Evolutionary conservation across 768 basidiomycete genomes (phyloP), one percentile per base, ranked within the genome.

Genomic region (Lactifluus rugatus): DNA sequence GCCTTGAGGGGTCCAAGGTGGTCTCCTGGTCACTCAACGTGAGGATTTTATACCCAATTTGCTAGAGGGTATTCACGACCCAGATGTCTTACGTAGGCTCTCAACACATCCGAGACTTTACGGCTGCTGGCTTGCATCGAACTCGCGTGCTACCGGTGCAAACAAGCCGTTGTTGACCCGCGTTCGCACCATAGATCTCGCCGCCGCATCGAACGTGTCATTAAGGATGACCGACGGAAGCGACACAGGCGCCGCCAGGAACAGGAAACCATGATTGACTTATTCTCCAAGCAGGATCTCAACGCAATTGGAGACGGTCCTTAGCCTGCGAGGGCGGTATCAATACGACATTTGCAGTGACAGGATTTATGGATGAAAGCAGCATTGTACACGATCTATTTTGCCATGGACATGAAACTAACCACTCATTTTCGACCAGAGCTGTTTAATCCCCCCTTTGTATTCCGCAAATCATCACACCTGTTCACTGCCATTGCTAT

Each of bases 21-120:
- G 75, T 91, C 32, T 91, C 89, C 14, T 92, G 89, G 88, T 91
- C 89, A 31, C 69, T 91, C 58, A 90, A 91, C 66, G 89, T 89
- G 65, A 56, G 83, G 68, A 5, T 44, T 37, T 25, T n/a, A 5
- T 14, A 8, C 45, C 56, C 19, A 14, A 44, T 36, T 36, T 47
- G 44, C 26, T 49, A 46, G 52, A 37, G 36, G 25, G 19, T 28
- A 41, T 44, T 48, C 32, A 44, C 44, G 63, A 46, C 60, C 41
- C 5, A 25, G 14, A 19, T 44, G 39, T 55, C 10, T 49, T 51
- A 25, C 41, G 2, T 62, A 92, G 89, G 88, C 89, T 2, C 70
- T 89, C 62, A 92, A 89, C 66, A 85, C 87, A 66, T 82, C 88
- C 8, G 89, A 92, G 67, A 91, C 89, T 0, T 77, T 92, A 34